Conservation (phyloP, 176 grass and related monocot species). For the Calamus simplicifolius region DNA sequence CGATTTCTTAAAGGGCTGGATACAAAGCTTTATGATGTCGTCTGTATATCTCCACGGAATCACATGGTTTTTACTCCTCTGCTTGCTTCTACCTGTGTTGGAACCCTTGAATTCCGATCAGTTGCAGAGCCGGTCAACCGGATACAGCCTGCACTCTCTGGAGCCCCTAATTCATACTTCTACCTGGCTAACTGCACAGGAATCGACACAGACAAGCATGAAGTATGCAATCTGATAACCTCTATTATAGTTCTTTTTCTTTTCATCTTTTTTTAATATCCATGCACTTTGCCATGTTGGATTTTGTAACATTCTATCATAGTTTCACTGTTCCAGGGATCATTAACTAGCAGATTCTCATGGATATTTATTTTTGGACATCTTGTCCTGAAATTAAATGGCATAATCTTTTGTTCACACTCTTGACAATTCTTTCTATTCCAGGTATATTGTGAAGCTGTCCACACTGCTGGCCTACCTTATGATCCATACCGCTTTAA, state of each 20-base stretch:
- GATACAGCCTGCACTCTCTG: conserved; percentile 70
- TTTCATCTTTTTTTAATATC: too few species aligned
- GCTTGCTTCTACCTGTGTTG: conserved; percentile 86
- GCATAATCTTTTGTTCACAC: background rate
- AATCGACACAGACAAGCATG: conserved; percentile 54
- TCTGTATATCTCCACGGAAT: conserved; percentile 89
- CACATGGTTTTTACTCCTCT: conserved; percentile 98
- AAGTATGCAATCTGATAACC: conserved; percentile 15
- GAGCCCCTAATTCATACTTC: conserved; percentile 64
- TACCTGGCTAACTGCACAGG: conserved; percentile 54
- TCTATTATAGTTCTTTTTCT: background rate
- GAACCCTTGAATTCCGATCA: conserved; percentile 82
- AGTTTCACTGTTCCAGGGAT: too few species aligned
- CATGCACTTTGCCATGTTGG: too few species aligned
- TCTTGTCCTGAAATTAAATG: too few species aligned
- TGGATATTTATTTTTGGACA: too few species aligned
- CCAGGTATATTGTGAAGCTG: conserved; percentile 49
- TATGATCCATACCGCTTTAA: conserved; percentile 56
- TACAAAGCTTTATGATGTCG: conserved; percentile 65
- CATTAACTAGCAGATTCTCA: too few species aligned
- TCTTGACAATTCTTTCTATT: background rate
- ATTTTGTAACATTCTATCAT: too few species aligned
- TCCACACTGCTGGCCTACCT: conserved; percentile 24
- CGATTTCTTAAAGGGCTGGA: conserved; percentile 78
- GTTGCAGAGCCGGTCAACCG: conserved; percentile 81